Evolutionary conservation across 495 filamentous ascomycete genomes (phyloP).

Genomic region (Hypoxylon lienhwacheense): DNA sequence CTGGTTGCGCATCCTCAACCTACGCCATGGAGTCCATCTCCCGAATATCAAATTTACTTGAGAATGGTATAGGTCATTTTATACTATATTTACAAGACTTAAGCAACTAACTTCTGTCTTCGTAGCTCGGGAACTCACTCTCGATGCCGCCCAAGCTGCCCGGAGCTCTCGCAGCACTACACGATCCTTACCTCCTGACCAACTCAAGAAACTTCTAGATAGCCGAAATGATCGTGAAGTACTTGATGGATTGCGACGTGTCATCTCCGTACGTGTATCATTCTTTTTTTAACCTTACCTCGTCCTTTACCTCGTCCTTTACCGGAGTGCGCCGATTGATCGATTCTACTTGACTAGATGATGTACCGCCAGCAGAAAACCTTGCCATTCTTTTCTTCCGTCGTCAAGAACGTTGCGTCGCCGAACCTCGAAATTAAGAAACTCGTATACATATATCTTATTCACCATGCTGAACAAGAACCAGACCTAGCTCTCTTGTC

Average conservation of each 20-base stretch:
- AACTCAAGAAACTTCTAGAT: conserved; percentile 92
- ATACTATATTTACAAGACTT: conserved; percentile 2
- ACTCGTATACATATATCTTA: conserved; percentile 95
- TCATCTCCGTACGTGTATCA: conserved; percentile 71
- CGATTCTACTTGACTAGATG: conserved; percentile 60
- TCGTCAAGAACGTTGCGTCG: conserved; percentile 95
- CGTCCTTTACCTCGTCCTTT: background rate
- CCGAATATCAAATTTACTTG: conserved; percentile 86
- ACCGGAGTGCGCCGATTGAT: conserved; percentile 23
- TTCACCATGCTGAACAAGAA: conserved; percentile 92
- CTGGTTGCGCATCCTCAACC: conserved; percentile 17
- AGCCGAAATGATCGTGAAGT: conserved; percentile 92
- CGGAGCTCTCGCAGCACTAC: conserved; percentile 54
- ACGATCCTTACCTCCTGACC: conserved; percentile 56
- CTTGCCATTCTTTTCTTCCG: conserved; percentile 84
- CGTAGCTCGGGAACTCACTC: conserved; percentile 88
- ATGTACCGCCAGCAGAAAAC: conserved; percentile 87
- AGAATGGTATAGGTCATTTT: conserved; percentile 67
- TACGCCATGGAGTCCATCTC: conserved; percentile 87
- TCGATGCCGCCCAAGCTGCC: conserved; percentile 90
- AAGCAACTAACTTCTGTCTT: conserved; percentile 26
- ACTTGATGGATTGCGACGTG: conserved; percentile 84
- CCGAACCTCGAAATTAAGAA: conserved; percentile 93
- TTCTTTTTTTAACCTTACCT: no score
- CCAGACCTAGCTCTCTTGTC: conserved; percentile 93